These are phyloP conservation scores for Naematelia aurantialba DNA, from an alignment of 768 basidiomycete genomes.

Conservation along the genomic window DNA sequence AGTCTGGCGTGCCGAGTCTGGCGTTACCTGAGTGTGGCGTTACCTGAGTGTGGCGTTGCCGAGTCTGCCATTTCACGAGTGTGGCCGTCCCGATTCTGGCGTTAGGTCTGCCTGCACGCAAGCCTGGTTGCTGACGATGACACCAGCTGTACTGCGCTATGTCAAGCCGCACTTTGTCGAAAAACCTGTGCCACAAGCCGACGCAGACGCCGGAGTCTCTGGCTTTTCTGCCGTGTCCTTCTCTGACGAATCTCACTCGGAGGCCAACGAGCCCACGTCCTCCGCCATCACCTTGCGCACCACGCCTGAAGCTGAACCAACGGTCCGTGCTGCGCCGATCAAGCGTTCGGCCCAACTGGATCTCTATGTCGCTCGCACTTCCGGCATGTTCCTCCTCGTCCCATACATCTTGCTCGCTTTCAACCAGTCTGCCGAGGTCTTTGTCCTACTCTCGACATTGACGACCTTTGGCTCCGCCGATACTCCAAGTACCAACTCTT, in stretches of 20 bases:
- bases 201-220: conserved; percentile 2
- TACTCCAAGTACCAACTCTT: conserved; percentile 64
- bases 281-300: neutral
- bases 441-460: conserved; percentile 57
- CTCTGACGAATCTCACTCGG: neutral
- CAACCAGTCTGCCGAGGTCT: conserved; percentile 56
- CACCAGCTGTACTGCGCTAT: conserved; percentile 38
- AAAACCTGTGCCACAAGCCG: neutral
- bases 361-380: conserved; percentile 63
- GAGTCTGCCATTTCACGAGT: neutral
- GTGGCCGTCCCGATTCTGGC: neutral
- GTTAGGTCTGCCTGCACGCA: neutral
- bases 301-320: neutral
- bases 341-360: conserved; percentile 56
- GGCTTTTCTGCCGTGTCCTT: conserved; percentile 1
- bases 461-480: conserved; percentile 64
- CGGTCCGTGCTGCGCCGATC: neutral
- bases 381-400: conserved; percentile 59
- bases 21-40: too few relatives aligned
- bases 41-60: too few relatives aligned
- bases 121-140: neutral
- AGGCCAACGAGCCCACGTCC: neutral
- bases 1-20: too few relatives aligned
- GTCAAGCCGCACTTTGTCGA: conserved; percentile 39
- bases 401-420: conserved; percentile 58